These are phyloP conservation scores for Misopates orontium DNA, from an alignment of 257 asterid species.

Conservation along the genomic window DNA sequence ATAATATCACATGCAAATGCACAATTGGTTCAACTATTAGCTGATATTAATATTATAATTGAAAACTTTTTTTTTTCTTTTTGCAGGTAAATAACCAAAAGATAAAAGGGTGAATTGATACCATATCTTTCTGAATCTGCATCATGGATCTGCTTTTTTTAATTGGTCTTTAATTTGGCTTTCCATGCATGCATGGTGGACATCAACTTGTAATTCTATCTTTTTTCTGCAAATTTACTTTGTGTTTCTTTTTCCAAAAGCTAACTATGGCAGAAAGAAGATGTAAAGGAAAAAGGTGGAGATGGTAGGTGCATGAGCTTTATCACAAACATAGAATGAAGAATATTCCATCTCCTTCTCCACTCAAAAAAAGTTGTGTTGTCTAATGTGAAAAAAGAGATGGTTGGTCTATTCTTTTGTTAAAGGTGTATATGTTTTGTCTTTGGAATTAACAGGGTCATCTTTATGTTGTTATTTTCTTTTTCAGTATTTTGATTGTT, in stretches of 20 bases:
- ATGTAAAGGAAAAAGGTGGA: neutral
- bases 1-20: neutral
- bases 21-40: neutral
- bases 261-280: constrained; percentile 25
- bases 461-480: no score
- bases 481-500: no score
- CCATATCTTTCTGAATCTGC: constrained; percentile 15
- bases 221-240: constrained; percentile 30
- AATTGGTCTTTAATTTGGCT: constrained; percentile 27
- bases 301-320: constrained; percentile 15
- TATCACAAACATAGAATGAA: constrained; percentile 23
- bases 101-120: constrained; percentile 9
- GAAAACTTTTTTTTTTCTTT: constrained; percentile 30
- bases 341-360: constrained; percentile 38
- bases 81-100: constrained; percentile 68
- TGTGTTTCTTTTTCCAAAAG: constrained; percentile 27
- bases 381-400: constrained; percentile 34
- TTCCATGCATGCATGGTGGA: constrained; percentile 42
- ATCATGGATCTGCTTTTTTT: constrained; percentile 29
- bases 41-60: constrained; percentile 5
- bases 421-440: constrained; percentile 11
- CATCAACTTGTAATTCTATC: constrained; percentile 33
- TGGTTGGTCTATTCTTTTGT: constrained; percentile 34
- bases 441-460: no score
- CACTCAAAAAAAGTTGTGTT: constrained; percentile 31